Evolutionary conservation across 805 yeast species (phyloP).

Genomic region (Lipomyces starkeyi): DNA sequence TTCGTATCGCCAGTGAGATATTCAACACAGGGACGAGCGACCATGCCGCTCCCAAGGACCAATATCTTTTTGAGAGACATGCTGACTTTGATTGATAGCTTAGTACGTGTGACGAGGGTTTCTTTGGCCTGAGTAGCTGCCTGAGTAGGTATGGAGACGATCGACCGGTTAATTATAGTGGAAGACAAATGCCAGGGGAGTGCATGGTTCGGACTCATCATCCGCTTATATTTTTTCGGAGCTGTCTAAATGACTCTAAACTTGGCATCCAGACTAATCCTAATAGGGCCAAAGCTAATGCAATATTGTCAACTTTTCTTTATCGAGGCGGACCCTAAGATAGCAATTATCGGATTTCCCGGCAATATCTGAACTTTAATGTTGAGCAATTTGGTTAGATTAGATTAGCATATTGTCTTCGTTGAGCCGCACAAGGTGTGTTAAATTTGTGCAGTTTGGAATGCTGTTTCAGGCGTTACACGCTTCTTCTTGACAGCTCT

Average conservation of each 20-base stretch:
- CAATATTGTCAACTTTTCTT: no score
- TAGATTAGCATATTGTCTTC: no score
- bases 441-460: no score
- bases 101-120: background rate
- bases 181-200: background rate
- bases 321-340: no score
- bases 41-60: slow-evolving; percentile 71
- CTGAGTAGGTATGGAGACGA: background rate
- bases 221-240: background rate
- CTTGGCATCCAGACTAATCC: no score
- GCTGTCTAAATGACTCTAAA: background rate
- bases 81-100: background rate
- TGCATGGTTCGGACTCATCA: background rate
- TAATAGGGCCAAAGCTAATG: no score
- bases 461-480: no score
- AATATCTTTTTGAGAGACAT: slow-evolving; percentile 14
- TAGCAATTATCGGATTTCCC: no score
- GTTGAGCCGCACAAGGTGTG: no score
- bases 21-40: slow-evolving; percentile 97
- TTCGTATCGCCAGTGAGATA: slow-evolving; percentile 74
- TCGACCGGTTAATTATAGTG: background rate
- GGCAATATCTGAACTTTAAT: no score
- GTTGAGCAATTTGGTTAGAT: no score
- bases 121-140: background rate
- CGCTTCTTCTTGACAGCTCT: no score